phyloP scores from a whole-genome alignment of 805 yeast species.

The Ogataea thermomethanolica region DNA sequence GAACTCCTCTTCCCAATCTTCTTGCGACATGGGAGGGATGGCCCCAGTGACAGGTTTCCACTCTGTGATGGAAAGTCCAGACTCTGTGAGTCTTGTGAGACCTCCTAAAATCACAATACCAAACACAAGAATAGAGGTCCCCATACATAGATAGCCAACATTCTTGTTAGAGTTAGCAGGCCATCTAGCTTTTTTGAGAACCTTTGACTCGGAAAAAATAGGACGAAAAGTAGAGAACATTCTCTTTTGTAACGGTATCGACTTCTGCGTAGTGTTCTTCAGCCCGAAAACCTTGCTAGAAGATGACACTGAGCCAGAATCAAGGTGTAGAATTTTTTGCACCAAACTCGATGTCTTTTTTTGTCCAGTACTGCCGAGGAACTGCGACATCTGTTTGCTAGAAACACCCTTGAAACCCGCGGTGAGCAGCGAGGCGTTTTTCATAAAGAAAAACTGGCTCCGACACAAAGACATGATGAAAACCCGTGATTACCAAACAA shows the following conservation, averaged over 20 bases:
- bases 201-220: conserved; percentile 1
- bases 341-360: neutral
- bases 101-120: conserved; percentile 98
- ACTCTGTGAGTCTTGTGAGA: conserved; percentile 88
- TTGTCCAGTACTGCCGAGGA: neutral
- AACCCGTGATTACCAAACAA: neutral
- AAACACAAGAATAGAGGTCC: conserved; percentile 84
- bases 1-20: conserved; percentile 86
- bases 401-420: conserved; percentile 21
- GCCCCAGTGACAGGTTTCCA: conserved; percentile 98
- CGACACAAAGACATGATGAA: conserved; percentile 38
- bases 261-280: neutral
- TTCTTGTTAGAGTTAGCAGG: conserved; percentile 47
- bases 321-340: neutral
- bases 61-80: conserved; percentile 93
- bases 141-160: conserved; percentile 86
- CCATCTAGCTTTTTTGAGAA: conserved; percentile 25
- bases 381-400: conserved; percentile 4
- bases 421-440: conserved; percentile 44
- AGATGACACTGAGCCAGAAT: neutral
- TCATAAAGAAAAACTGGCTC: conserved; percentile 56
- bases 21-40: conserved; percentile 77
- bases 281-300: conserved; percentile 2
- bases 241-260: conserved; percentile 9
- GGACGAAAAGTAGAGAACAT: conserved; percentile 15